Percentiles rank a stretch among this genome's conserved stretches.
These are phyloP conservation scores for Nigrospora oryzae DNA, from an alignment of 2,329 filamentous ascomycete genomes.

Conservation along the genomic window DNA sequence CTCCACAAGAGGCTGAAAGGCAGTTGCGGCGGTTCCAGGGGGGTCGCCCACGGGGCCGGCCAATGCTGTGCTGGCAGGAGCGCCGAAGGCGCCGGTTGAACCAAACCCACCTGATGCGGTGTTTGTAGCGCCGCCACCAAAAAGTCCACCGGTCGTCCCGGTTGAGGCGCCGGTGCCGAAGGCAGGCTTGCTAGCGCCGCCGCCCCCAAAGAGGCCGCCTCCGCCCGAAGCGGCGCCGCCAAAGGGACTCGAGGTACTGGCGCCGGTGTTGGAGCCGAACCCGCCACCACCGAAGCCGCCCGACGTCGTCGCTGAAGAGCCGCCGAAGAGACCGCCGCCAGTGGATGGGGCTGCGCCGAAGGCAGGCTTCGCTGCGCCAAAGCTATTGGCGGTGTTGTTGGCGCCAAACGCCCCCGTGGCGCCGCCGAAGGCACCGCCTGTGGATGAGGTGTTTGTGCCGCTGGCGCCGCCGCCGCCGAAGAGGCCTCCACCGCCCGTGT, in stretches of 20 bases:
- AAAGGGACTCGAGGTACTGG: slow-evolving; percentile 26
- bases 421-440: slow-evolving; percentile 41
- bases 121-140: slow-evolving; percentile 29
- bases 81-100: slow-evolving; percentile 28
- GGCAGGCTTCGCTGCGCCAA: slow-evolving; percentile 15
- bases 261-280: slow-evolving; percentile 24
- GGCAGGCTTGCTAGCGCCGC: slow-evolving; percentile 32
- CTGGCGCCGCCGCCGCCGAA: slow-evolving; percentile 1
- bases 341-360: slow-evolving; percentile 22
- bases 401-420: slow-evolving; percentile 20
- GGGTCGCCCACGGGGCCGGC: slow-evolving; percentile 46
- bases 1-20: slow-evolving; percentile 62
- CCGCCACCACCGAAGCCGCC: slow-evolving; percentile 24
- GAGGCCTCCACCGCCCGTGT: background rate
- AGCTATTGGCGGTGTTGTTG: slow-evolving; percentile 20
- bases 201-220: slow-evolving; percentile 18
- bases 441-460: background rate
- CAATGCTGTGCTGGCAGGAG: slow-evolving; percentile 34
- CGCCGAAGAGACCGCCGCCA: slow-evolving; percentile 45
- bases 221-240: slow-evolving; percentile 18
- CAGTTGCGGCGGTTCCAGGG: slow-evolving; percentile 60
- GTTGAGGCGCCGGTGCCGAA: slow-evolving; percentile 37
- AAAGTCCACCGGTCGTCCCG: slow-evolving; percentile 34
- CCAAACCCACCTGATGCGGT: slow-evolving; percentile 25
- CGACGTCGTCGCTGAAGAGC: slow-evolving; percentile 11